Base-by-base conservation (phyloP, 176 grass and related monocot species). In the Dactylis glomerata region DNA sequence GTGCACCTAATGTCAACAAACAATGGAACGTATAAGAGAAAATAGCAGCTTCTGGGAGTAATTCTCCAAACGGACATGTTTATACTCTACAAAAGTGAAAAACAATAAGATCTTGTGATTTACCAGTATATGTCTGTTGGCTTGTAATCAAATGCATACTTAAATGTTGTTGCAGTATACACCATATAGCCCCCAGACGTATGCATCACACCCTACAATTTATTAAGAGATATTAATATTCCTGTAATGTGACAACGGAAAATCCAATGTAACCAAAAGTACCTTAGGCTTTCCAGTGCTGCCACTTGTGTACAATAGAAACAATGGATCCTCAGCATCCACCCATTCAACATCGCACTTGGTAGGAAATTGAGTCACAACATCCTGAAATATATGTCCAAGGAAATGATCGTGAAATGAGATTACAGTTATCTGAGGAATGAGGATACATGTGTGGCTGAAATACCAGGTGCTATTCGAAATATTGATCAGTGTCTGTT, bases 271-370 rank as follows among this genome's bases (percentile, higher is more conserved):
- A 79, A 22, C 8, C 75, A 77, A 61, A 94, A 82, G 33, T 63
- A 99, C 97, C 97, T 99, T 99, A 47, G 97, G 97, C 34, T 94
- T 99, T 75, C 93, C 97, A 26, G 97, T 99, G 85, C 97, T 99
- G 51, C 97, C 93, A 88, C 97, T 99, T 5, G 97, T 99, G 78
- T 99, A 99, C 81, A 99, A 70, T 76, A 99, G 97, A 91, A 99
- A 99, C 59, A 99, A 82, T 38, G 97, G 91, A 94, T 99, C 97
- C 88, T 99, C 93, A 70, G 97, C 97, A 92, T 99, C 93, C 80
- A 99, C 88, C 97, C 97, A 99, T 87, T 99, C 92, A n/a, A 99
- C 90, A 86, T 90, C 86, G 14, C 97, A 99, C 58, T 99, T 96
- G 28, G 82, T 89, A 78, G 92, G 84, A 68, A 96, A 96, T 62